A percentile compares a stretch with the other conserved stretches of the same genome.
These are phyloP conservation scores for Medicago ruthenica DNA, from an alignment of 306 rosid genomes.

Conservation along the genomic window DNA sequence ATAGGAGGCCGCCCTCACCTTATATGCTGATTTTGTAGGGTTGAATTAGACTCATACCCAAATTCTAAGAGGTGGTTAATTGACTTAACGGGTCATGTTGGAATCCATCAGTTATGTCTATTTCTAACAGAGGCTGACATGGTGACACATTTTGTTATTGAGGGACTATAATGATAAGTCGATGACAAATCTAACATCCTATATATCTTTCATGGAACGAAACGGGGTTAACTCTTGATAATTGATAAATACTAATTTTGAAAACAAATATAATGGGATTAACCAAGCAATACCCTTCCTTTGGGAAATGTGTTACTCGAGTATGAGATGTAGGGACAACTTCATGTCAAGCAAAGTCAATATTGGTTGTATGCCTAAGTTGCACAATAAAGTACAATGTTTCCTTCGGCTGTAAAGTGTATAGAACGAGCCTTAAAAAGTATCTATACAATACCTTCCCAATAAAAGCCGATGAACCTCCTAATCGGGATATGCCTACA, in stretches of 20 bases:
- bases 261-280: conserved; percentile 1
- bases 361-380: conserved; percentile 20
- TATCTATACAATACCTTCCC: conserved; percentile 72
- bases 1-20: too few species aligned
- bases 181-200: too few species aligned
- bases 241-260: conserved; percentile 4
- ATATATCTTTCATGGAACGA: background rate
- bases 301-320: background rate
- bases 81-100: background rate
- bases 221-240: background rate
- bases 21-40: too few species aligned
- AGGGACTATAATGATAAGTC: too few species aligned
- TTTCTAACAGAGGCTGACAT: background rate
- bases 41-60: too few species aligned
- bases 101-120: background rate
- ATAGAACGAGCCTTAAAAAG: conserved; percentile 32
- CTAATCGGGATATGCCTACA: conserved; percentile 90
- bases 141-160: too few species aligned
- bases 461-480: conserved; percentile 92
- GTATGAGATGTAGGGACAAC: background rate
- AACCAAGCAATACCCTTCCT: background rate
- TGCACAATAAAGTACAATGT: background rate
- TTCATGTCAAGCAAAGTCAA: conserved; percentile 21
- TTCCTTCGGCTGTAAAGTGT: conserved; percentile 4
- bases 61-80: background rate